Base-by-base conservation (phyloP, 1,284 basidiomycete genomes). In the Xerocomus amazonicus region DNA sequence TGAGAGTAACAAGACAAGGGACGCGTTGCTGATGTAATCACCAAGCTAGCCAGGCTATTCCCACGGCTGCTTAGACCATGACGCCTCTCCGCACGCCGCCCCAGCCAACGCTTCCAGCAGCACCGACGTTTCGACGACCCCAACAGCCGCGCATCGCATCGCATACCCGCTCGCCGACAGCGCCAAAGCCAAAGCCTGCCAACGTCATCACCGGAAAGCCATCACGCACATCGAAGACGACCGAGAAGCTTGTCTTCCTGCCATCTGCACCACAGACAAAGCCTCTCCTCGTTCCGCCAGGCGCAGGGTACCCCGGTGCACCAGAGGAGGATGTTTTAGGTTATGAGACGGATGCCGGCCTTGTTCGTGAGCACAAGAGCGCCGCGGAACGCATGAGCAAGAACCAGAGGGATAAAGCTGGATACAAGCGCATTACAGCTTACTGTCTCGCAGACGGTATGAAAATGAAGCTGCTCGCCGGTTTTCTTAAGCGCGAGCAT, bases 261-360 rank as follows among this genome's bases (percentile, higher is more conserved):
- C 94, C 94, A 0, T 92, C 90, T 42, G 93, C 86, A 43, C 90
- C 92, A 3, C 94, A 97, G 69, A 91, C 93, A 1, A 87, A 84
- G 51, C 89, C 92, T 0, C 70, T 93, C 6, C 78, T 77, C 8
- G 67, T 66, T 6, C 73, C 77, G 5, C 65, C 72, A 0, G 59
- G 51, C 3, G 13, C 35, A 7, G 47, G 43, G 9, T 64, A 62
- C 27, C 55, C 59, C 2, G 50, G 40, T 2, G 50, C 39, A 36
- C 48, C 44, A 31, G 79, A 79, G 28, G 80, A 81, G 31, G 79
- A 81, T 45, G 66, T 77, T 1, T 74, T 82, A 48, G 85, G 80
- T 14, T 79, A 82, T 58, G 84, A 85, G 66, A 81, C 78, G 0
- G 81, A 84, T 53, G 78, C 74, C 0, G 83, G 83, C 14, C 52